Base-by-base conservation (phyloP, 495 filamentous ascomycete genomes). In the Chaetomium cochliodes region DNA sequence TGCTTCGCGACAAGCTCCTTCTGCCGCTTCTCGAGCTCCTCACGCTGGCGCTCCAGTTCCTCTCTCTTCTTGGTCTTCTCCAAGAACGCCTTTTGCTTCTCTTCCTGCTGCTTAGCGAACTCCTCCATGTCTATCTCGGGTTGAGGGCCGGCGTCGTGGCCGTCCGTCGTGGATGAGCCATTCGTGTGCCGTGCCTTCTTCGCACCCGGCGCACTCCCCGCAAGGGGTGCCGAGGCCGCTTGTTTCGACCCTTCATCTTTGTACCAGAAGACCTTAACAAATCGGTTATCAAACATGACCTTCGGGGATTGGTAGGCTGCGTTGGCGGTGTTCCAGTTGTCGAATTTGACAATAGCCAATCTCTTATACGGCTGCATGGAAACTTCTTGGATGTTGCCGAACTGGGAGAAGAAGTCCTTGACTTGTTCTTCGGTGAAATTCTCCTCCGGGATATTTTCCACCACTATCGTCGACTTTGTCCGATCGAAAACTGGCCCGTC, bases 241-340 rank as follows among this genome's bases (percentile, higher is more conserved):
- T 72, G 61, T 16, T 58, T 42, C 4, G 70, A 54, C 5, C 67
- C 72, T 2, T 87, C 85, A 0, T 87, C 84, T 67, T 90, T 93
- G 74, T 90, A 84, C 94, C 94, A 98, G 70, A 92, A 98, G 6
- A 98, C 92, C 73, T 97, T 98, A 51, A 98, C 94, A 69, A 98
- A 98, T 22, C 94, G 84, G 67, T 98, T 98, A 66, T 97, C 92
- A 69, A 98, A 98, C 56, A 98, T 92, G 54, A 91, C 90, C 72
- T 96, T 96, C 0, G 94, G 94, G 47, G 92, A 96, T 18, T 88
- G 86, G 77, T 92, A 97, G 2, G 94, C 94, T 20, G 86, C 83
- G 66, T 89, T 87, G 18, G 94, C 94, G 49, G 87, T 79, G 15
- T 81, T 82, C 80, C 89, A 91, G 57, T 80, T 83, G 44, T 87